Conservation (phyloP, 768 basidiomycete species). For the Russula foetens region DNA sequence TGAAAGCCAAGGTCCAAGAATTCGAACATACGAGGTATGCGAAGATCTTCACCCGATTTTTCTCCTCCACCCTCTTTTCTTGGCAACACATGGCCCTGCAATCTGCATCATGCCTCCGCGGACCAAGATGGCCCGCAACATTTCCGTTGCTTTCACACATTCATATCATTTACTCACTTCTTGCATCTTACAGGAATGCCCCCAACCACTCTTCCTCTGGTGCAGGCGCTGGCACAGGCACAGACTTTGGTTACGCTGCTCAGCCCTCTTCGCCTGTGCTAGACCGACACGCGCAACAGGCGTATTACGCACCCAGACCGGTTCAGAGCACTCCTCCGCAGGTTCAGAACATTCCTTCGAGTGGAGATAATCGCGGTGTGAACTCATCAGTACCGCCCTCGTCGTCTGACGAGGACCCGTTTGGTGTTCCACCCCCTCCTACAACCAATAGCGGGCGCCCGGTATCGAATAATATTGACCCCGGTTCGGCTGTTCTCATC, state of each 20-base stretch:
- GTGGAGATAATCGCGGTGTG: background rate
- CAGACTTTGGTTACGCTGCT: background rate
- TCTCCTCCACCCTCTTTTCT: background rate
- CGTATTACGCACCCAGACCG: constrained; percentile 13
- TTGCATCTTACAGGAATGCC: constrained; percentile 1
- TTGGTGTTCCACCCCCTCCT: background rate
- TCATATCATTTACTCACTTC: background rate
- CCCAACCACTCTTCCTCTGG: background rate
- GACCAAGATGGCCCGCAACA: background rate
- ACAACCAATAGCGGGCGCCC: constrained; percentile 8
- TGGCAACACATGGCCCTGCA: background rate
- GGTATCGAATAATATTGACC: constrained; percentile 10
- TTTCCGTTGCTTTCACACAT: background rate
- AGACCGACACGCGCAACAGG: constrained; percentile 18
- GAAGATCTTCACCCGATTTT: background rate
- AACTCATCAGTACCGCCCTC: background rate
- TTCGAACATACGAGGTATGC: constrained; percentile 49
- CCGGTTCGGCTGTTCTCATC: constrained; percentile 4
- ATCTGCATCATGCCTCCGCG: background rate
- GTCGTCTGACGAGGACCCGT: background rate
- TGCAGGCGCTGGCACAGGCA: background rate
- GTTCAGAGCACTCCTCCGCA: background rate
- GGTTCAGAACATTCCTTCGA: background rate
- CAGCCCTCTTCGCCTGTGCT: background rate
- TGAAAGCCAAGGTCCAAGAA: constrained; percentile 79